phyloP scores from a whole-genome alignment of 305 asterid genomes.

The Fraxinus paxiana region DNA sequence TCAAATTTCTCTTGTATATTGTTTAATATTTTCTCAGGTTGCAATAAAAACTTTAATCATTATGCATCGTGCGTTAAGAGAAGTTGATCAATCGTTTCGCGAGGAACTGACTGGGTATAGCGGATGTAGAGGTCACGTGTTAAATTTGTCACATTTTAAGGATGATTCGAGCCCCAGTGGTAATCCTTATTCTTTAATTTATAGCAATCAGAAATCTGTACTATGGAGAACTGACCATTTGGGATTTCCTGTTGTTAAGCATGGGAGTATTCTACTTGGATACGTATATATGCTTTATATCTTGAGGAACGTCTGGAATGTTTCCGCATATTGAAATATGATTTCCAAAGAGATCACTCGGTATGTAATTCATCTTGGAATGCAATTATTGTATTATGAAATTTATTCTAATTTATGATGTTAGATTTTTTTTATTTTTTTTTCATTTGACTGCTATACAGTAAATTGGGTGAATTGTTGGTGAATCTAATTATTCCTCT shows the following conservation, averaged over 20 bases:
- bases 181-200: constrained; percentile 28
- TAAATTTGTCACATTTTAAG: constrained; percentile 65
- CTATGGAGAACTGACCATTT: constrained; percentile 24
- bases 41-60: constrained; percentile 77
- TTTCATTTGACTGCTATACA: neutral
- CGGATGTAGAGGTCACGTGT: constrained; percentile 45
- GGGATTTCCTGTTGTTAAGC: constrained; percentile 45
- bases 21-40: constrained; percentile 40
- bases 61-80: constrained; percentile 79
- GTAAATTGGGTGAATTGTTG: neutral
- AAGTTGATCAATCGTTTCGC: constrained; percentile 66
- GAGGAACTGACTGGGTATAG: constrained; percentile 59
- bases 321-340: constrained; percentile 56
- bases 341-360: constrained; percentile 61
- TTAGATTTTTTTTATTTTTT: neutral
- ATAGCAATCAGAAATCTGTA: constrained; percentile 6
- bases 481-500: neutral
- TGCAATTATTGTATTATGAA: neutral
- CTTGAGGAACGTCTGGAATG: constrained; percentile 81
- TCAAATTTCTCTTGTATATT: neutral
- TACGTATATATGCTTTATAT: constrained; percentile 62
- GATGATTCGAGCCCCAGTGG: constrained; percentile 71
- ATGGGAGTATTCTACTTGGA: constrained; percentile 74
- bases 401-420: neutral
- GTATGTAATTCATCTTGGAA: neutral